Evolutionary conservation across 352 stramenopile genomes (phyloP).

Genomic region (Pythium rhizo-oryzae): DNA sequence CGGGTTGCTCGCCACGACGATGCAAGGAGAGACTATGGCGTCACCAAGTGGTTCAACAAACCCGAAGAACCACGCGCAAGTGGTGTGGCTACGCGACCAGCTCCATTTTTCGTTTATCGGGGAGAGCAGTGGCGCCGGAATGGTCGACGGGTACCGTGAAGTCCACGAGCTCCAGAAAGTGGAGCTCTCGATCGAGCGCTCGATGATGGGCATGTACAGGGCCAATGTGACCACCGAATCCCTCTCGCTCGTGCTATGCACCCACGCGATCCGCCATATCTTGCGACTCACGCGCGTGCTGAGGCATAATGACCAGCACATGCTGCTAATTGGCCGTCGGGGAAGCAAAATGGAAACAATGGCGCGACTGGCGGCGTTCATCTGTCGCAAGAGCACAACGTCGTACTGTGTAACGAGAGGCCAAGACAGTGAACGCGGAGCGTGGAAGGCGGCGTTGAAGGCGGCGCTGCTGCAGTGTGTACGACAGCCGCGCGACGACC

Average conservation of each 20-base stretch:
- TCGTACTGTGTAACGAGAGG: constrained; percentile 34
- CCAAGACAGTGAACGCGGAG: background rate
- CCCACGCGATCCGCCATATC: constrained; percentile 57
- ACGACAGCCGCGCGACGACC: constrained; percentile 33
- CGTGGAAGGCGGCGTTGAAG: constrained; percentile 47
- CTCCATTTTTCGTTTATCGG: constrained; percentile 62
- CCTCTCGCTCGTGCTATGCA: constrained; percentile 57
- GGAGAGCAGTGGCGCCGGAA: constrained; percentile 39
- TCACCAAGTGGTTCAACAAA: background rate
- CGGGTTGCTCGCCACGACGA: constrained; percentile 32
- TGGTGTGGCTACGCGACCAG: constrained; percentile 48
- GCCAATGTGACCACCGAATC: constrained; percentile 33
- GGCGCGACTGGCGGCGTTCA: constrained; percentile 49
- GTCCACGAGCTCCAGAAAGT: constrained; percentile 55
- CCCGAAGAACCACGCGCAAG: constrained; percentile 10
- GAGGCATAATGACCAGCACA: constrained; percentile 33
- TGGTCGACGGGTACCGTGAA: constrained; percentile 60
- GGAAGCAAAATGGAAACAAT: constrained; percentile 61
- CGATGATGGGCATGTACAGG: constrained; percentile 59
- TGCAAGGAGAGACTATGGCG: background rate
- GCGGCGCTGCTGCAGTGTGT: constrained; percentile 46
- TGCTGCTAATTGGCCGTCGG: constrained; percentile 48
- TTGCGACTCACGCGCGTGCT: constrained; percentile 55
- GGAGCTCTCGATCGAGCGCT: constrained; percentile 54
- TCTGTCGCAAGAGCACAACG: constrained; percentile 44